These are phyloP conservation scores for Hygrocybe punicea DNA, from an alignment of 768 basidiomycete genomes.

Conservation along the genomic window DNA sequence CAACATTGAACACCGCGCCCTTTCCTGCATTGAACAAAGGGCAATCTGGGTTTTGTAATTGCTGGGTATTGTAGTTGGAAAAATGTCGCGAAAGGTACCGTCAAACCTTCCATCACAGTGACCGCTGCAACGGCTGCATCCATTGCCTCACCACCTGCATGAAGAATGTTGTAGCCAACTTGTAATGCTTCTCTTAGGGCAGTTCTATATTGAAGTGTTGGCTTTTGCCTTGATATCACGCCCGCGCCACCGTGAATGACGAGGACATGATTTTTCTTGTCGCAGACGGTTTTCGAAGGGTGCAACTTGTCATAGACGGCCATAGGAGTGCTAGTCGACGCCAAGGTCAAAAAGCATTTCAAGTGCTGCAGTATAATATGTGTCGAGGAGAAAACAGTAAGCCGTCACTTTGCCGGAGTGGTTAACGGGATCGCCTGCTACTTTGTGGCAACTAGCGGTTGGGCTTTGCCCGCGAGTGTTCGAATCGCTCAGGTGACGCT, in stretches of 20 bases:
- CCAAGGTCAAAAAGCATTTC: not conserved
- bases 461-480: conserved; percentile 29
- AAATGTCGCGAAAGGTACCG: not conserved
- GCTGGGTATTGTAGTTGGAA: not conserved
- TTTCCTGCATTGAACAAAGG: conserved; percentile 77
- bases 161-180: conserved; percentile 62
- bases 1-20: conserved; percentile 80
- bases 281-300: conserved; percentile 11
- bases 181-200: conserved; percentile 53
- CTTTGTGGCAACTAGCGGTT: conserved; percentile 14
- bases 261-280: conserved; percentile 37
- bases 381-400: not conserved
- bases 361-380: not conserved
- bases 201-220: conserved; percentile 61
- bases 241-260: conserved; percentile 83
- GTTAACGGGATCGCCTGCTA: conserved; percentile 32
- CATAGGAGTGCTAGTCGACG: not conserved
- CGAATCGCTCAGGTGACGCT: conserved; percentile 31
- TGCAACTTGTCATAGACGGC: conserved; percentile 16
- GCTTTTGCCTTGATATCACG: conserved; percentile 53
- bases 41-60: conserved; percentile 45
- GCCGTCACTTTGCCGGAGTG: conserved; percentile 31
- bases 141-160: conserved; percentile 72
- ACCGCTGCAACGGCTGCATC: conserved; percentile 79
- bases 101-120: conserved; percentile 63